Conservation (phyloP, 371 early-diverging fungal genomes). For the Apophysomyces trapeziformis region DNA sequence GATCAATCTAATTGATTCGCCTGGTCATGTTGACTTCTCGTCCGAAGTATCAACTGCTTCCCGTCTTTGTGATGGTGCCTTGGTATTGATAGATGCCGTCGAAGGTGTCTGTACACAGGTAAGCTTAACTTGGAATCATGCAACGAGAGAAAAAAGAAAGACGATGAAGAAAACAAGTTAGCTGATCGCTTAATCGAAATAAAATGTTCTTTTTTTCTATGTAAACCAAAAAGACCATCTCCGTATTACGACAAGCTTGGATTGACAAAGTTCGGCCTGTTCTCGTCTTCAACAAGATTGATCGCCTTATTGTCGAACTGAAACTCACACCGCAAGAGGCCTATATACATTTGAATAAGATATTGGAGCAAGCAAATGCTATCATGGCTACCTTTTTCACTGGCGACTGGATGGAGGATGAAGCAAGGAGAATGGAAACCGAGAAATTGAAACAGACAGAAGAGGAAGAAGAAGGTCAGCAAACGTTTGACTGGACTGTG, state of each 20-base stretch:
- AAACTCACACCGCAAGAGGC: constrained; percentile 93
- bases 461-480: constrained; percentile 49
- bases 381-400: constrained; percentile 93
- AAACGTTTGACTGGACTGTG: constrained; percentile 77
- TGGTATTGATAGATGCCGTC: constrained; percentile 98
- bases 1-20: constrained; percentile 99
- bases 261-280: constrained; percentile 87
- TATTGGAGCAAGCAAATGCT: constrained; percentile 96
- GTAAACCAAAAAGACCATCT: constrained; percentile 72
- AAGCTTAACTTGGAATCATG: constrained; percentile 11
- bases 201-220: neutral
- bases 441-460: constrained; percentile 48
- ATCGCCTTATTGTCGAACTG: constrained; percentile 93
- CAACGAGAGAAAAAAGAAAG: too few species aligned
- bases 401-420: constrained; percentile 87
- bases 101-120: constrained; percentile 99
- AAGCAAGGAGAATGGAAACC: constrained; percentile 75
- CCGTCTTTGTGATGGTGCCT: constrained; percentile 94
- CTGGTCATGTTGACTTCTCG: constrained; percentile 99
- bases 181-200: neutral
- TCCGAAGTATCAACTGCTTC: constrained; percentile 97
- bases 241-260: constrained; percentile 95
- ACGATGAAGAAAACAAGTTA: neutral
- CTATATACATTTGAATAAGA: constrained; percentile 85
- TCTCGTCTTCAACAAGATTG: constrained; percentile 99